Evolutionary conservation across 371 early-diverging fungal genomes (phyloP).

Genomic region (Actinomortierella ambigua): DNA sequence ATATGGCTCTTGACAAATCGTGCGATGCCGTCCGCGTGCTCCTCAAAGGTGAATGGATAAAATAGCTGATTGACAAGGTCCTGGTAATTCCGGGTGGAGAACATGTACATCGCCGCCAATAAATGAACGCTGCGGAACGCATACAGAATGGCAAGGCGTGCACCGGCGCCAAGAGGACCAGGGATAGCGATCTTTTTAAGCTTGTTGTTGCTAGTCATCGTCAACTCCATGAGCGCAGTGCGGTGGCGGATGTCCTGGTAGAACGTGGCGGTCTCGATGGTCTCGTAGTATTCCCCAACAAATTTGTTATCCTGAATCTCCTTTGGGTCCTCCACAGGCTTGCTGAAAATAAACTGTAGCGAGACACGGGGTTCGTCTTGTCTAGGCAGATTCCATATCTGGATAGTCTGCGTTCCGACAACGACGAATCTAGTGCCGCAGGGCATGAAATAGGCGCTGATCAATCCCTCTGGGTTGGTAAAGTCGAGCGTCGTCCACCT

Average conservation of each 20-base stretch:
- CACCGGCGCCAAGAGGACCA: constrained; percentile 27
- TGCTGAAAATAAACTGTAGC: constrained; percentile 44
- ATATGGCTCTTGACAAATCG: constrained; percentile 40
- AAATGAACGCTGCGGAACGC: constrained; percentile 43
- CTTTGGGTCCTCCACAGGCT: constrained; percentile 19
- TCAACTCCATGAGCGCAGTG: constrained; percentile 31
- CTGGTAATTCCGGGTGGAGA: constrained; percentile 18
- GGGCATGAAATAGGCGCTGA: constrained; percentile 31
- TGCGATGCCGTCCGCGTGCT: constrained; percentile 35
- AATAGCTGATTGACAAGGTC: neutral
- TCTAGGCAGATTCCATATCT: constrained; percentile 41
- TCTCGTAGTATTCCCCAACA: constrained; percentile 35
- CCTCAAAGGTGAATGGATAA: constrained; percentile 28
- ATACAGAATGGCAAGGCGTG: constrained; percentile 24
- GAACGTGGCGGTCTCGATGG: constrained; percentile 10
- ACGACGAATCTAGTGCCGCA: constrained; percentile 30
- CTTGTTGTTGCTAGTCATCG: constrained; percentile 25
- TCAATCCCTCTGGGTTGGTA: constrained; percentile 26
- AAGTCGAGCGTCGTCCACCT: constrained; percentile 33
- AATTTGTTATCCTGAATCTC: neutral
- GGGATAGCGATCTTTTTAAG: constrained; percentile 20
- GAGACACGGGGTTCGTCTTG: constrained; percentile 27
- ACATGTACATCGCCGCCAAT: constrained; percentile 26
- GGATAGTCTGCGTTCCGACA: constrained; percentile 35
- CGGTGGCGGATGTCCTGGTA: constrained; percentile 17